Conservation (phyloP, 176 grass and related monocot species). For the Bolboschoenus planiculmis region DNA sequence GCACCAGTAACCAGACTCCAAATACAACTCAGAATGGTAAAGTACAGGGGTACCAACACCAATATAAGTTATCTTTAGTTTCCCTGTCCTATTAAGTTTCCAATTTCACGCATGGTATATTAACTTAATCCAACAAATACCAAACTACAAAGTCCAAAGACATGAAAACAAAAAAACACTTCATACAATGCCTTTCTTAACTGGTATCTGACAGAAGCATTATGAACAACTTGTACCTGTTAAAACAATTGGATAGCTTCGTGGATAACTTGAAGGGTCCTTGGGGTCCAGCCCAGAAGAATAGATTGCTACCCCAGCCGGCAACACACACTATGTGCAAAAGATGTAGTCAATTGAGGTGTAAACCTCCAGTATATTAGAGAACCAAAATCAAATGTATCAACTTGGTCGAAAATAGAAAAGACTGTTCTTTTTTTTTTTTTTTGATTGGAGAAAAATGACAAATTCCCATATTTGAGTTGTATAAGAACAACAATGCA, state of each 20-base stretch:
- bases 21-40: background rate
- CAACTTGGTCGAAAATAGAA: background rate
- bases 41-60: background rate
- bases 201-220: background rate
- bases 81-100: background rate
- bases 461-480: background rate
- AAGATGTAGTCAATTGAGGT: background rate
- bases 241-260: constrained; percentile 96
- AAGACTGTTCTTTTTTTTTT: background rate
- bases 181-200: background rate
- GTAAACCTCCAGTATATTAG: background rate
- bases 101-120: background rate
- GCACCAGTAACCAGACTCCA: background rate
- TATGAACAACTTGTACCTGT: constrained; percentile 51
- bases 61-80: background rate
- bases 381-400: background rate
- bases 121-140: background rate
- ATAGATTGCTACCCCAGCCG: constrained; percentile 96
- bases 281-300: constrained; percentile 60
- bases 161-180: background rate
- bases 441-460: background rate
- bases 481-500: background rate
- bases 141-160: background rate
- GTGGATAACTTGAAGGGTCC: constrained; percentile 68
- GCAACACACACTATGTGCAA: constrained; percentile 80